Evolutionary conservation across 2,329 filamentous ascomycete species (phyloP).

Genomic region (Ophiosphaerella korrae): DNA sequence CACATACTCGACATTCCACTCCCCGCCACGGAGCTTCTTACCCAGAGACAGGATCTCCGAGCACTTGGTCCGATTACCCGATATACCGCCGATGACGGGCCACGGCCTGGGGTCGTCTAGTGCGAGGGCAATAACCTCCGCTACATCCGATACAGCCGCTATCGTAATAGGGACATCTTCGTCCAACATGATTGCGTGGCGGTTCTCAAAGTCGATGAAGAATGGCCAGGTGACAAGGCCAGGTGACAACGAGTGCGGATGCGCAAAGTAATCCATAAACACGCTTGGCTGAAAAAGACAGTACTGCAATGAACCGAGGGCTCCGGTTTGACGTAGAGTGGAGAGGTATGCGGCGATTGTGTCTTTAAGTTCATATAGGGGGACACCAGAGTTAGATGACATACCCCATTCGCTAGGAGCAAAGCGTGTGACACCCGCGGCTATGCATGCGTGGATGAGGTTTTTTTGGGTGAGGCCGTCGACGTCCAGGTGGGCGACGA

Average conservation of each 20-base stretch:
- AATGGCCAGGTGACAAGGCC: constrained; percentile 49
- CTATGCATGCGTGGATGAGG: constrained; percentile 39
- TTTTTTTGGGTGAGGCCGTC: constrained; percentile 34
- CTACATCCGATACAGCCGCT: constrained; percentile 33
- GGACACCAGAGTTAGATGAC: constrained; percentile 43
- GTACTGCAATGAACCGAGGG: constrained; percentile 61
- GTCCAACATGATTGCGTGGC: constrained; percentile 37
- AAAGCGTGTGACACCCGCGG: constrained; percentile 37
- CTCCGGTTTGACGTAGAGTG: constrained; percentile 53
- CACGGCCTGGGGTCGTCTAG: constrained; percentile 31
- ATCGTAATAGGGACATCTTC: constrained; percentile 30
- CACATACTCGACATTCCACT: constrained; percentile 52
- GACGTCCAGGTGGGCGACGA: constrained; percentile 40
- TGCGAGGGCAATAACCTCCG: constrained; percentile 29
- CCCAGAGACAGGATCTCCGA: constrained; percentile 37
- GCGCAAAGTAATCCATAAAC: constrained; percentile 62
- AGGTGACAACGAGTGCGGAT: constrained; percentile 54
- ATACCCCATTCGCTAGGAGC: constrained; percentile 40
- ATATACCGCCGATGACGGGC: constrained; percentile 36
- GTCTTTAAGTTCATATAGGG: constrained; percentile 60
- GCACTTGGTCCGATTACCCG: constrained; percentile 26
- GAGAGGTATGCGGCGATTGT: constrained; percentile 56
- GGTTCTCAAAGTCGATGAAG: constrained; percentile 36
- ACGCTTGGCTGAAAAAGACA: constrained; percentile 61
- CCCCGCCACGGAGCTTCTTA: constrained; percentile 35